A percentile compares a stretch with the other conserved stretches of the same genome.
Conservation (phyloP, 129 eudicot species). For the Lactuca saligna region DNA sequence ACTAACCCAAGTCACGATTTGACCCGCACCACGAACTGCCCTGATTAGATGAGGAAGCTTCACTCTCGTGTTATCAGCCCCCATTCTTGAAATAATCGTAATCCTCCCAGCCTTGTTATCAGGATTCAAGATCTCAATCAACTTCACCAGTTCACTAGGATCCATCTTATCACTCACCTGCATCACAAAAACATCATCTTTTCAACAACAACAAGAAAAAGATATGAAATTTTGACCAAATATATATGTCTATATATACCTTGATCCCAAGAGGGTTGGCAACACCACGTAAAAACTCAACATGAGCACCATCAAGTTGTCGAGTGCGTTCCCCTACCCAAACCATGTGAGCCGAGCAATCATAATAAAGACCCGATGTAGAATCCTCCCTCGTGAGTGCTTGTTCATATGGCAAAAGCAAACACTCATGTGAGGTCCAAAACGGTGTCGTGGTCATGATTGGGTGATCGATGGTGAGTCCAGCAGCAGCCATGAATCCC, state of each 20-base stretch:
- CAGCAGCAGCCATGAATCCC: slow-evolving; percentile 91
- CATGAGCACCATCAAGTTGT: slow-evolving; percentile 90
- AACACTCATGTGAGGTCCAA: slow-evolving; percentile 94
- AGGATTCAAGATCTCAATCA: slow-evolving; percentile 83
- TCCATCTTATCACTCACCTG: slow-evolving; percentile 94
- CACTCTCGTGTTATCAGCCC: slow-evolving; percentile 85
- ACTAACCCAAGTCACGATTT: slow-evolving; percentile 91
- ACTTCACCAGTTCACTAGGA: slow-evolving; percentile 68
- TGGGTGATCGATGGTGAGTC: slow-evolving; percentile 73
- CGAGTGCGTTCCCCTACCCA: slow-evolving; percentile 96
- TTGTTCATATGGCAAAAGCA: slow-evolving; percentile 89
- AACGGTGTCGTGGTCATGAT: slow-evolving; percentile 81
- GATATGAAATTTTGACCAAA: neutral
- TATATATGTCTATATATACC: slow-evolving; percentile 32
- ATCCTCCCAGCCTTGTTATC: slow-evolving; percentile 81
- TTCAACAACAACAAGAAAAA: neutral
- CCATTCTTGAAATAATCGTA: slow-evolving; percentile 77
- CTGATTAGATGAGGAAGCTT: slow-evolving; percentile 82
- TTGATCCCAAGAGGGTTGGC: slow-evolving; percentile 86
- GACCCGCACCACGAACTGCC: slow-evolving; percentile 88
- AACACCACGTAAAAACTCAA: slow-evolving; percentile 79
- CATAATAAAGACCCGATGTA: slow-evolving; percentile 77
- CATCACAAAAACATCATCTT: slow-evolving; percentile 11
- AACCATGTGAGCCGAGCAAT: slow-evolving; percentile 91
- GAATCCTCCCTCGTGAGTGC: slow-evolving; percentile 90